Evolutionary conservation across 169 alveolate genomes (phyloP), one percentile per base, ranked within the genome.

Genomic region (Eimeria sp.): DNA sequence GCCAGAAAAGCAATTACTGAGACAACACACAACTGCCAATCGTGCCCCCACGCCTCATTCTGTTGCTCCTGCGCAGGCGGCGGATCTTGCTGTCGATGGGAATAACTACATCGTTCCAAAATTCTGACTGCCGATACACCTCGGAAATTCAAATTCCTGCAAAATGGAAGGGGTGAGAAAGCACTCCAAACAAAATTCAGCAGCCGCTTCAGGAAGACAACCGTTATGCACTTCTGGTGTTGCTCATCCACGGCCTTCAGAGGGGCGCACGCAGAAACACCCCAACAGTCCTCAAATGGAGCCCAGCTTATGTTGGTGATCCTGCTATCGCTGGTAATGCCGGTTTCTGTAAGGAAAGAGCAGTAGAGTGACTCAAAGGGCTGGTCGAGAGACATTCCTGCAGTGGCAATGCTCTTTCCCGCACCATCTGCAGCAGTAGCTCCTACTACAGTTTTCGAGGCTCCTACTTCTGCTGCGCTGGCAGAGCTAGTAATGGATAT

Each of bases 211-310:
- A 86, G 34, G 82, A 86, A 86, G 40, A n/a, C n/a, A 54, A 86
- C 93, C 20, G 93, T 63, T 30, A 45, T 27, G 80, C 93, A 86
- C 34, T 61, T 80, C 65, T 86, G 93, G 67, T n/a, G 80, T n/a
- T 16, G 40, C 25, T 86, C 72, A 49, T 86, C 93, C 63, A 63
- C 93, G 5, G 51, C 93, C 65, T 43, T 86, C 78, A 86, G 9
- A 43, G 45, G 72, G 82, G 82, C 83, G 65, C 93, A 86, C 22
- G 61, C 93, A 22, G 93, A 40, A 27, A 63, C 82, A 40, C 93
- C 93, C 93, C 93, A 86, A 18, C 93, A 86, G 80, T 86, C 93
- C 54, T 86, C 93, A 43, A 86, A 86, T 43, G 93, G 82, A 3
- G 22, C 67, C 93, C 93, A 86, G 82, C 82, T 86, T 45, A 49